A percentile compares a stretch with the other conserved stretches of the same genome.
Evolutionary conservation across 805 yeast genomes (phyloP).

Genomic region (Candida sithepensis): DNA sequence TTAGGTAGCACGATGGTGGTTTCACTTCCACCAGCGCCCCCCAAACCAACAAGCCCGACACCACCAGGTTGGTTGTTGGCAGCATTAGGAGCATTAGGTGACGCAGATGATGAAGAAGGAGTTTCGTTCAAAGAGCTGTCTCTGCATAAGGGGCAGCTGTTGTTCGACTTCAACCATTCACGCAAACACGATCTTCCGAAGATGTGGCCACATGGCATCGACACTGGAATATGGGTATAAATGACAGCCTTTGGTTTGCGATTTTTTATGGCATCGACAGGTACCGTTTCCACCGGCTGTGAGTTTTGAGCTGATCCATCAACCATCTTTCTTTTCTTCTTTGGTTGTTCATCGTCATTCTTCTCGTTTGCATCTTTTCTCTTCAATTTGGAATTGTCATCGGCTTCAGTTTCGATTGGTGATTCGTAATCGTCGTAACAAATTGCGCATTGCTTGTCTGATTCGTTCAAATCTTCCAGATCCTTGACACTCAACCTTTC

Average conservation of each 20-base stretch:
- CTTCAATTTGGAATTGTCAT: slow-evolving; percentile 17
- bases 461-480: slow-evolving; percentile 26
- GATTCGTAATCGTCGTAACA: slow-evolving; percentile 55
- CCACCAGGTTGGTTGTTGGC: slow-evolving; percentile 4
- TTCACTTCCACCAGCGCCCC: slow-evolving; percentile 7
- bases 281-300: slow-evolving; percentile 14
- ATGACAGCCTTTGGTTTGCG: slow-evolving; percentile 7
- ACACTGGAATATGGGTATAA: slow-evolving; percentile 59
- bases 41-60: neutral
- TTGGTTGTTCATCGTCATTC: slow-evolving; percentile 3
- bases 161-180: slow-evolving; percentile 75
- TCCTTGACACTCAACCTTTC: slow-evolving; percentile 42
- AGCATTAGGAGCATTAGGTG: neutral
- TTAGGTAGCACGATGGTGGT: slow-evolving; percentile 35
- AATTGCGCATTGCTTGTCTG: slow-evolving; percentile 49
- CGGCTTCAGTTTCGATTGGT: slow-evolving; percentile 9
- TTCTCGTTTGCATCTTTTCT: slow-evolving; percentile 4
- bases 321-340: slow-evolving; percentile 19
- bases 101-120: slow-evolving; percentile 18
- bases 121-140: slow-evolving; percentile 39
- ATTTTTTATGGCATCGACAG: slow-evolving; percentile 19
- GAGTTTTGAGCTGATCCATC: slow-evolving; percentile 17
- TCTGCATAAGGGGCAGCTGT: slow-evolving; percentile 87
- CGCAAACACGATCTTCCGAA: slow-evolving; percentile 84
- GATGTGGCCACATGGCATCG: slow-evolving; percentile 80